Evolutionary conservation across 2,329 filamentous ascomycete genomes (phyloP), one percentile per base, ranked within the genome.

Genomic region (Penicillium sp.): DNA sequence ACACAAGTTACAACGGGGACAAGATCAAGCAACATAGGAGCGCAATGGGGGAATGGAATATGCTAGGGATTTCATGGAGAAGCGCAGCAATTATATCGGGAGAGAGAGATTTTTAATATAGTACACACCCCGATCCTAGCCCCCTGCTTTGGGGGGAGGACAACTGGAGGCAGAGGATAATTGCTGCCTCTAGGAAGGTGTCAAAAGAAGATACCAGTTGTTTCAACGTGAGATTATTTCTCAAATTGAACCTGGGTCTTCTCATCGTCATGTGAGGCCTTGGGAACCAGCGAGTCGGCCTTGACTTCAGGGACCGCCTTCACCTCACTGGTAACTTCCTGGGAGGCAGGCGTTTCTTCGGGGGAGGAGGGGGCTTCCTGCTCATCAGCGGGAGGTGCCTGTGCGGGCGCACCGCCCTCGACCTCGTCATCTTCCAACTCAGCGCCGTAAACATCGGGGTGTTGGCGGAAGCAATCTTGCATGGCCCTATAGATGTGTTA

Each of bases 401-500:
- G 54, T 22, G 62, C 62, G 29, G 67, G 71, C 67, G 74, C 64
- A 58, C 67, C 74, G 55, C 66, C 69, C 55, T 77, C 73, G 33
- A 59, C 54, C 46, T 86, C 84, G 21, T 96, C 92, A 48, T 92
- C 89, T 33, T 90, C 88, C 19, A 97, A 81, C 74, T 98, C 93
- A 44, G 89, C 84, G 58, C 92, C 93, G 76, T 99, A 99, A 58
- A 97, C 83, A 44, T 98, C 95, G 21, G 95, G 95, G 75, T 97
- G 90, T 73, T 87, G 80, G 67, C 92, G 86, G 84, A 99, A 99
- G 81, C 95, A 99, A 69, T 93, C 89, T 80, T 98, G 95, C 95
- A 99, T 99, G 68, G 84, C 87, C 83, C 93, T 96, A 66, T 68
- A 56, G 53, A 52, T 62, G 60, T 39, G 56, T 80, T 68, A 74